phyloP scores from a whole-genome alignment of 202 grass and related monocot species.

The Cymbopogon flexuosus region DNA sequence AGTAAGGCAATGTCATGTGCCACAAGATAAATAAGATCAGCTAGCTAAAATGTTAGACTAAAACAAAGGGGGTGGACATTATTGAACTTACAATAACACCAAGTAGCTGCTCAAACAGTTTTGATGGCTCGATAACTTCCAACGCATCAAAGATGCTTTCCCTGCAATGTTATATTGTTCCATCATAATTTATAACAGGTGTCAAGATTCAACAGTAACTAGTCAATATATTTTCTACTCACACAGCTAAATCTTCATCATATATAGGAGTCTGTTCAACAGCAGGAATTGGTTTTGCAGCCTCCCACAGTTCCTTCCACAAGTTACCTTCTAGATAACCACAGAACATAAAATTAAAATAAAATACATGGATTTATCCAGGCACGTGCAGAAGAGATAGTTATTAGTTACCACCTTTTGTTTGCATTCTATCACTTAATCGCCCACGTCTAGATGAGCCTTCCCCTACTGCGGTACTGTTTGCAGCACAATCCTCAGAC shows the following conservation, averaged over 20 bases:
- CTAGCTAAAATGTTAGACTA: neutral
- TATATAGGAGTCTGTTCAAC: conserved; percentile 86
- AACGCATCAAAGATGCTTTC: conserved; percentile 76
- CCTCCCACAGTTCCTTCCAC: conserved; percentile 90
- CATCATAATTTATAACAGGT: conserved; percentile 15
- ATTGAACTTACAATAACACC: conserved; percentile 49
- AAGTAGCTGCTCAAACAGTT: conserved; percentile 80
- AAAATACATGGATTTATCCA: conserved; percentile 2
- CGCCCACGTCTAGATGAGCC: conserved; percentile 77
- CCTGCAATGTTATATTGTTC: conserved; percentile 49
- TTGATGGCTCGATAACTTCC: conserved; percentile 73
- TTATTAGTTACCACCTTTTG: conserved; percentile 53
- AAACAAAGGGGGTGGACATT: neutral
- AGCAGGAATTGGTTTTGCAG: conserved; percentile 83
- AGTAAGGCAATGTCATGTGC: neutral
- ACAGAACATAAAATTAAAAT: conserved; percentile 28
- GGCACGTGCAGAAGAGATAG: neutral
- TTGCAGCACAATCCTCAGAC: conserved; percentile 57
- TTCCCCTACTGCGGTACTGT: conserved; percentile 43
- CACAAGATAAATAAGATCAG: conserved; percentile 18
- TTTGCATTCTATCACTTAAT: conserved; percentile 90
- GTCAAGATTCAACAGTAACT: conserved; percentile 24
- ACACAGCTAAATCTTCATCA: conserved; percentile 98
- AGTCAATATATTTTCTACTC: conserved; percentile 41
- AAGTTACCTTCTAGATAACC: conserved; percentile 70